Base-by-base conservation (phyloP, 2,329 filamentous ascomycete genomes). In the Fusarium camptoceras region DNA sequence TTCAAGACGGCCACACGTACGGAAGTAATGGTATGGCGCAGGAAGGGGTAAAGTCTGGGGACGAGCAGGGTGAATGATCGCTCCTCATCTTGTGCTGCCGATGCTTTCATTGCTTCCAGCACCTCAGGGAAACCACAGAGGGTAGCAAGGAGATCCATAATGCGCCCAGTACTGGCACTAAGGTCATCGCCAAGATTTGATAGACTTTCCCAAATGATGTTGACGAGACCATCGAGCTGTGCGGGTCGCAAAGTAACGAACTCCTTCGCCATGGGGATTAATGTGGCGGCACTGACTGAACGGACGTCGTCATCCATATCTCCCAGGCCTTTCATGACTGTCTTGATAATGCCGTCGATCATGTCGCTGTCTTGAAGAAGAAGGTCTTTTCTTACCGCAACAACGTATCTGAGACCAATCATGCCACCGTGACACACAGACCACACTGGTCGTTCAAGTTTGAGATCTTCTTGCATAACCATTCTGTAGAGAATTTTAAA, bases 361-460 rank as follows among this genome's bases (percentile, higher is more conserved):
- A 99, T 91, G 51, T 91, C 88, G 27, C 87, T 88, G 74, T 98
- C 92, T 76, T 94, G 88, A 27, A 98, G 87, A 8, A 99, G 87
- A 5, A 99, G 83, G 77, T 98, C 96, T 74, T 96, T 98, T 51
- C 96, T 89, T 37, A 99, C 94, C 11, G 96, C 96, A 30, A 99
- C 96, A 48, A 99, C 89, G 76, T 99, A 99, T 74, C 95, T 89
- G 76, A 99, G 83, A 10, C 96, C 96, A 48, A 98, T 94, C 96
- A 99, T 99, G 67, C 96, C 96, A 71, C 96, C 96, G 78, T 99
- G 97, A 75, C 94, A 97, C 39, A 98, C 92, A 64, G 97, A 94
- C 96, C 96, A 99, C 30, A 94, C 87, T 16, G 92, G 90, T 31
- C 87, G 88, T 25, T 91, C 89, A 25, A 94, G 83, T 39, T 89